Base-by-base conservation (phyloP, 2,329 filamentous ascomycete species). In the Nigrospora sphaerica region DNA sequence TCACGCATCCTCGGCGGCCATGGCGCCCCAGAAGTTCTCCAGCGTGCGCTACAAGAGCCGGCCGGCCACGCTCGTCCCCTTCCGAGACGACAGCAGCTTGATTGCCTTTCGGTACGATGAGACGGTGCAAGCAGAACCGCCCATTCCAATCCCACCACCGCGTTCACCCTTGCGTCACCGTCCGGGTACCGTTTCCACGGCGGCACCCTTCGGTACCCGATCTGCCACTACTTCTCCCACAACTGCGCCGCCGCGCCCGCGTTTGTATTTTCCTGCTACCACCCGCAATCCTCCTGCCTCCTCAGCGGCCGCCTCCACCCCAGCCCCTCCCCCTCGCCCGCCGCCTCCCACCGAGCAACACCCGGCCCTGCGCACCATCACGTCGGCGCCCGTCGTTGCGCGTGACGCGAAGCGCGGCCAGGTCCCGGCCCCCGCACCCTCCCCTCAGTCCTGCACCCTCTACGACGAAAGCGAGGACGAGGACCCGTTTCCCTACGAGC, bases 91-190 rank as follows among this genome's bases (percentile, higher is more conserved):
- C 54, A 63, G 68, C 37, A 65, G 62, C 52, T 61, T 82, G 54
- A 69, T 82, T 48, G 73, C 72, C 41, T 57, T 83, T 46, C 75
- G 77, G 48, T 83, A 84, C 65, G 80, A 84, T 58, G 73, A 82
- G 62, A 79, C 77, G 33, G 65, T 73, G 43, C 72, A 76, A 54
- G 75, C 75, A 41, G 73, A 77, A 60, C 75, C 75, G 49, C 80
- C 80, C 33, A 77, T 81, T 52, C 73, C 74, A 39, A 62, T 79
- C 48, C 62, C 71, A 42, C 70, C 73, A 39, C 51, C 66, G 68
- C 57, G 69, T 63, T 59, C 66, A 62, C 53, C 61, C 61, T 50
- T 67, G 63, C 50, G 55, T 31, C 44, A 34, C 48, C 48, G 16
- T n/a, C 50, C 52, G 43, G 23, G 33, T n/a, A 28, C 35, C 36